Base-by-base conservation (phyloP, 2,329 filamentous ascomycete genomes). In the Fusarium incarnatum region DNA sequence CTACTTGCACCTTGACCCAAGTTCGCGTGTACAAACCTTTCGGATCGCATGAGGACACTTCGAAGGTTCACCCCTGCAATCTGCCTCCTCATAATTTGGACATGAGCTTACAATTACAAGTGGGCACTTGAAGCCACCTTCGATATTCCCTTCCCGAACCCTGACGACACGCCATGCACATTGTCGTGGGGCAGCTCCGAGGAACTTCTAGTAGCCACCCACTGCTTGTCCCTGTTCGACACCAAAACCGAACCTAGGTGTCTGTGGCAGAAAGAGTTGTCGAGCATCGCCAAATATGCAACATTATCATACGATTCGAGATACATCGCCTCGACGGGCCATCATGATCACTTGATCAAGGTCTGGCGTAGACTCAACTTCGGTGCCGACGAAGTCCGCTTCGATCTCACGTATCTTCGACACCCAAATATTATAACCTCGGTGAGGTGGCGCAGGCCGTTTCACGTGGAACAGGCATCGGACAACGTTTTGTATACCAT, bases 401-500 rank as follows among this genome's bases (percentile, higher is more conserved):
- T 98, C 80, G 95, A 98, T 75, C 91, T 97, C 74, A 90, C 91
- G 28, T 98, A 98, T 79, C 88, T 99, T 3, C 85, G 90, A n/a
- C 96, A 99, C 78, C 93, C 94, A 2, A 85, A 88, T 27, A 82
- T 91, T 1, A 89, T 99, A n/a, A 95, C 93, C 5, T 89, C 88
- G 64, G 82, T 97, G 64, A 91, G 95, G 77, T 99, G 97, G 97
- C 90, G 93, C 48, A 88, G 89, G 67, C 93, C 93, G 8, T 88
- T 89, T 67, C 89, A 96, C 76, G 82, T 89, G 16, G 93, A 95
- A 37, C 92, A 97, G 77, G 89, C 89, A 8, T 87, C 91, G 58
- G 92, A 96, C 41, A 96, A 97, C 79, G 91, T 97, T 1, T 85
- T 99, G 2, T 98, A 97, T 77, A 97, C 96, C 0, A 89, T 94